Evolutionary conservation across 164 flowering plant species (phyloP), one percentile per base, ranked within the genome.

Genomic region (Chloranthus sessilifolius): DNA sequence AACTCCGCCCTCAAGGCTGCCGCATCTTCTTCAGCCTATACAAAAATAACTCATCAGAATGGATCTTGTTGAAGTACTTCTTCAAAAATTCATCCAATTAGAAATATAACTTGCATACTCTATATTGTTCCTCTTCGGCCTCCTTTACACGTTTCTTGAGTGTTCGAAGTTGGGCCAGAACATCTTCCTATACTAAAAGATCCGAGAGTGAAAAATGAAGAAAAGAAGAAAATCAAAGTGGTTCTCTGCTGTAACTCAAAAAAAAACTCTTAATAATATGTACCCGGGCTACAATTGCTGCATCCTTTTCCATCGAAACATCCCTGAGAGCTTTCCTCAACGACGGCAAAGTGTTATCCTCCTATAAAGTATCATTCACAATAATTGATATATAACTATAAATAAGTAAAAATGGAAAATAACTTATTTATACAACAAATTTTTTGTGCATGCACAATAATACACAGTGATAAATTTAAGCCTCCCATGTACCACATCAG

Each of bases 111-210:
- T 49, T 44, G 47, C 87, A 47, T 72, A 92, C 98, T 62, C 91
- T 71, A 50, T 88, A 92, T 48, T 92, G 98, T 55, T 92, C 96
- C 64, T 92, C 98, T 71, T 92, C 98, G 48, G 94, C 96, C 68
- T 92, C 98, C 66, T 80, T 92, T 28, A 85, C 22, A 38, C 85
- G 91, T 60, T 71, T 88, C 77, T 81, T 88, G 2, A 78, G 47
- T 23, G 81, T 66, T 24, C 95, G 88, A 70, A 88, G 78, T 68
- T 88, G 98, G 40, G 98, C 75, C 43, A 81, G 74, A 19, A 92
- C 77, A 68, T 92, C 98, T 81, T 92, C 96, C 98, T 92, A 73
- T 62, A 80, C 76, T 60, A 70, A 47, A 62, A 52, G 2, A 63
- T 41, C 39, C 48, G 53, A 69, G 35, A 47, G 14, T n/a, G 25